Percentiles rank a stretch among this genome's conserved stretches.
These are phyloP conservation scores for Zoysia japonica DNA, from an alignment of 176 grass and related monocot species.

Conservation along the genomic window DNA sequence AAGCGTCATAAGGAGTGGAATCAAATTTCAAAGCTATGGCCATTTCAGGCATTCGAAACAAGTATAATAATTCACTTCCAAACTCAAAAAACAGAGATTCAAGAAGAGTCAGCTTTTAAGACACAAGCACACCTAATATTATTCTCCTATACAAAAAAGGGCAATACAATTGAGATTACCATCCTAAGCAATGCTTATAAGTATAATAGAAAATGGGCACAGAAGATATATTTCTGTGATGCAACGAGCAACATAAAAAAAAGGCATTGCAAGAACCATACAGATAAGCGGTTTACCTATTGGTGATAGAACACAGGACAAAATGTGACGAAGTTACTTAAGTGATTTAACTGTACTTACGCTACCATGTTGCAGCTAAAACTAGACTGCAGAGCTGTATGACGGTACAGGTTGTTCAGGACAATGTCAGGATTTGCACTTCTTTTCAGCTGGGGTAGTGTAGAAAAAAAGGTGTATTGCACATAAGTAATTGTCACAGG, in stretches of 20 bases:
- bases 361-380: slow-evolving; percentile 99
- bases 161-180: background rate
- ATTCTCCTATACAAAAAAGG: background rate
- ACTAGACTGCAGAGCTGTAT: slow-evolving; percentile 90
- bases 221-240: background rate
- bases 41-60: background rate
- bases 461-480: slow-evolving; percentile 27
- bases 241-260: slow-evolving; percentile 21
- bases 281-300: slow-evolving; percentile 9
- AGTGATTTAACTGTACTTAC: slow-evolving; percentile 61
- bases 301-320: slow-evolving; percentile 23
- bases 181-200: background rate
- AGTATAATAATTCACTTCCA: background rate
- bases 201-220: background rate
- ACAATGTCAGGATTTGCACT: slow-evolving; percentile 73
- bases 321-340: background rate
- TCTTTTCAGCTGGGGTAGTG: slow-evolving; percentile 75
- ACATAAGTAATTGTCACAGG: slow-evolving; percentile 8
- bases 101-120: slow-evolving; percentile 21
- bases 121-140: slow-evolving; percentile 17
- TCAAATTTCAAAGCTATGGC: slow-evolving; percentile 5
- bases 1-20: background rate
- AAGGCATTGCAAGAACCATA: slow-evolving; percentile 22
- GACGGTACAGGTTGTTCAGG: slow-evolving; percentile 89
- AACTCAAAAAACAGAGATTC: background rate